A percentile compares a stretch with the other conserved stretches of the same genome.
Evolutionary conservation across 257 asterid genomes (phyloP).

Genomic region (Thymus quinquecostatus): DNA sequence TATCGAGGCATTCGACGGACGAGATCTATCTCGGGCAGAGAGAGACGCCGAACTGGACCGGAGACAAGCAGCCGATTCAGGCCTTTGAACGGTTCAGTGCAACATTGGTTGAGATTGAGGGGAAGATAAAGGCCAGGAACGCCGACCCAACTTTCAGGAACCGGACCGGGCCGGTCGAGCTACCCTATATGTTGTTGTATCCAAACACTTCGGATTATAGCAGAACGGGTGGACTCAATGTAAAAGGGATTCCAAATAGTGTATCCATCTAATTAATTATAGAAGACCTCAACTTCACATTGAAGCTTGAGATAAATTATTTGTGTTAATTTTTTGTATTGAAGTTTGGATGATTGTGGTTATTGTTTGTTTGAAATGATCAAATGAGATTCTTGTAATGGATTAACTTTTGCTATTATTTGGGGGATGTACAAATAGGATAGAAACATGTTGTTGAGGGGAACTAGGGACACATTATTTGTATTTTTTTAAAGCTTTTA

Average conservation of each 20-base stretch:
- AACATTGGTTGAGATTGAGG: constrained; percentile 47
- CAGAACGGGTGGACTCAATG: constrained; percentile 61
- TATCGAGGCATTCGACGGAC: constrained; percentile 73
- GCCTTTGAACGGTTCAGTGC: constrained; percentile 54
- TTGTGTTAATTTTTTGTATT: too few species aligned
- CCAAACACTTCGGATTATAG: constrained; percentile 51
- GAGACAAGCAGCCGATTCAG: constrained; percentile 40
- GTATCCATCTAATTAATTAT: constrained; percentile 50
- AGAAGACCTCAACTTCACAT: background rate
- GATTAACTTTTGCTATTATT: too few species aligned
- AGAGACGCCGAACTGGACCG: constrained; percentile 59
- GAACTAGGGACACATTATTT: too few species aligned
- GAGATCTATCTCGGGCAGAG: constrained; percentile 77
- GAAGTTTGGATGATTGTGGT: too few species aligned
- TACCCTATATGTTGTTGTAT: constrained; percentile 56
- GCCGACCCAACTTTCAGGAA: constrained; percentile 30
- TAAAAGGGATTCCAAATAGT: constrained; percentile 77
- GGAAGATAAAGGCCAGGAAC: constrained; percentile 44
- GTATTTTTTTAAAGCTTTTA: too few species aligned
- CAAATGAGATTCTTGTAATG: too few species aligned
- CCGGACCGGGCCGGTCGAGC: constrained; percentile 60
- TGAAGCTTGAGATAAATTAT: background rate
- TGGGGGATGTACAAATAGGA: too few species aligned
- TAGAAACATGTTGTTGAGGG: too few species aligned
- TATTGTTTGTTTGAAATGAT: too few species aligned